A percentile compares a stretch with the other conserved stretches of the same genome.
phyloP scores from a whole-genome alignment of 768 basidiomycete species.

The Dendrothele bispora region DNA sequence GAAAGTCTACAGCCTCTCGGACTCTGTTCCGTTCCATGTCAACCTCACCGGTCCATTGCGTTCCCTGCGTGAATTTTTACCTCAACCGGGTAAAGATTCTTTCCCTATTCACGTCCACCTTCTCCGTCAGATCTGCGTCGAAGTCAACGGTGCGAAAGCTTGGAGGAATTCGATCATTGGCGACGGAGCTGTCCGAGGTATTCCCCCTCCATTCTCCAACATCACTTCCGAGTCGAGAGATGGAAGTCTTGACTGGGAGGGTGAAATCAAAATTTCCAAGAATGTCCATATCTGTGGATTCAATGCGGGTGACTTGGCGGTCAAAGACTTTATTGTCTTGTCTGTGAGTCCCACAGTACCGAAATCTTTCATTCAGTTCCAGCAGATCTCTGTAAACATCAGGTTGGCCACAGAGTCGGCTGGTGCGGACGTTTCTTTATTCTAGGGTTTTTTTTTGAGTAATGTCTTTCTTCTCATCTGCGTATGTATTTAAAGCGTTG shows the following conservation, averaged over 20 bases:
- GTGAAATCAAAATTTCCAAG: conserved; percentile 46
- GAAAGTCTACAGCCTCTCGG: conserved; percentile 51
- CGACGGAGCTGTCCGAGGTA: conserved; percentile 47
- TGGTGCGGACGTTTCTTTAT: too few species aligned
- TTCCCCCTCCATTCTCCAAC: conserved; percentile 34
- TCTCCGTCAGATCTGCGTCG: conserved; percentile 46
- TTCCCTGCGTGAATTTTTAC: conserved; percentile 48
- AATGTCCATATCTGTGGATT: too few species aligned
- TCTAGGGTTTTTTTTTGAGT: too few species aligned
- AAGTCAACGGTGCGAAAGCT: conserved; percentile 32
- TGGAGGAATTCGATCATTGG: conserved; percentile 44
- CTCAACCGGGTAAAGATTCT: conserved; percentile 13
- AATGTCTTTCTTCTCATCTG: too few species aligned
- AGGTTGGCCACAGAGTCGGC: conserved; percentile 5
- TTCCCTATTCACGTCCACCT: conserved; percentile 48
- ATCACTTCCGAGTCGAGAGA: conserved; percentile 23
- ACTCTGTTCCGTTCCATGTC: conserved; percentile 64
- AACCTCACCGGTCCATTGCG: conserved; percentile 51
- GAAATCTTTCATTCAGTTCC: not conserved
- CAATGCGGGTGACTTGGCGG: conserved; percentile 36
- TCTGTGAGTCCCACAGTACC: not conserved
- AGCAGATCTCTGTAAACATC: conserved; percentile 2
- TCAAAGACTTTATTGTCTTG: conserved; percentile 21
- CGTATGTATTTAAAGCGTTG: too few species aligned
- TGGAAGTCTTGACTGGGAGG: conserved; percentile 62